Evolutionary conservation across 2,329 filamentous ascomycete species (phyloP).

Genomic region (Metarhizium album): DNA sequence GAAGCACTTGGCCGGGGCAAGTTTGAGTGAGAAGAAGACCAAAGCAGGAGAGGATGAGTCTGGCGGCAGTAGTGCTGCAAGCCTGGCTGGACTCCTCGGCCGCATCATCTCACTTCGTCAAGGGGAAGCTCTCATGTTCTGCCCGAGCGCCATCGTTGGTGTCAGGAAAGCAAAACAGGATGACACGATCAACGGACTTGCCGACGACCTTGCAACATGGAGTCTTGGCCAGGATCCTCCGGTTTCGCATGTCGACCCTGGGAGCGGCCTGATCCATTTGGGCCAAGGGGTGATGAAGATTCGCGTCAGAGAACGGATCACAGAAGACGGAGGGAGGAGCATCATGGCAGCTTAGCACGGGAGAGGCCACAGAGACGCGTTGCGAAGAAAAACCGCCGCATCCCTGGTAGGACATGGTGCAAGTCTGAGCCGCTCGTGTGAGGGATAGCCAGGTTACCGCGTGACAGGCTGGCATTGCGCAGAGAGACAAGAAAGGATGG

Average conservation of each 20-base stretch:
- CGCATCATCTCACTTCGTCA: conserved; percentile 31
- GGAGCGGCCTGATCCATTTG: conserved; percentile 11
- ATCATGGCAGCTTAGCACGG: conserved; percentile 27
- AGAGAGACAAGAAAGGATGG: too few relatives aligned
- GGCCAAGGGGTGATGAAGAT: conserved; percentile 30
- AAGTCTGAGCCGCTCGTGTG: too few relatives aligned
- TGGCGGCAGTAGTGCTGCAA: not conserved
- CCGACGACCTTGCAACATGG: not conserved
- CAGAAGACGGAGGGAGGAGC: conserved; percentile 32
- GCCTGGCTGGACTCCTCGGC: conserved; percentile 24
- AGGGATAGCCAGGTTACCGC: too few relatives aligned
- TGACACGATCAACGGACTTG: not conserved
- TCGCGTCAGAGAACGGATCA: conserved; percentile 29
- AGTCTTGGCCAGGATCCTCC: not conserved
- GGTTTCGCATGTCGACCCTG: not conserved
- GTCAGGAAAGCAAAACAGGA: not conserved
- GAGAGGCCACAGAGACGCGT: not conserved
- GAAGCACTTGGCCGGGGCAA: conserved; percentile 32
- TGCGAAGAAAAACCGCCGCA: not conserved
- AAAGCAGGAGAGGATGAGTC: not conserved
- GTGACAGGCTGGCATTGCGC: too few relatives aligned
- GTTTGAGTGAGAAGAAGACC: not conserved
- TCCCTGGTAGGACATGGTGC: too few relatives aligned
- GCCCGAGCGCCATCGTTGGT: conserved; percentile 30
- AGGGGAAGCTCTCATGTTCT: conserved; percentile 37